These are phyloP conservation scores for Torulaspora maleeae DNA, from an alignment of 805 yeast species.

Conservation along the genomic window DNA sequence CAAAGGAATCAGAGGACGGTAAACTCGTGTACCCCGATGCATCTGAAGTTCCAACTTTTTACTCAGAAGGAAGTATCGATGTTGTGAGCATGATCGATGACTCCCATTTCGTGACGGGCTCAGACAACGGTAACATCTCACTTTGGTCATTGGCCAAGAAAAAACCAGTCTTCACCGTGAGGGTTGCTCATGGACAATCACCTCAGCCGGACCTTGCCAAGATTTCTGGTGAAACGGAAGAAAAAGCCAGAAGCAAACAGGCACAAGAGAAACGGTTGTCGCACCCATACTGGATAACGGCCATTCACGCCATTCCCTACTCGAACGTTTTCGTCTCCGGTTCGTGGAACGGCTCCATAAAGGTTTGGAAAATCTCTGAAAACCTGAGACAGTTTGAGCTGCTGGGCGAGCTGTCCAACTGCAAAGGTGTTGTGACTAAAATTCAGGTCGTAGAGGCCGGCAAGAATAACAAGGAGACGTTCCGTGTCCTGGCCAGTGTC, in stretches of 20 bases:
- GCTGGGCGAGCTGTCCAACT: constrained; percentile 52
- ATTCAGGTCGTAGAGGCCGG: constrained; percentile 55
- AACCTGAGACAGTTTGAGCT: constrained; percentile 56
- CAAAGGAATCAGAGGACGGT: constrained; percentile 31
- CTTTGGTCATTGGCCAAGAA: constrained; percentile 89
- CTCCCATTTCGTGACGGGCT: constrained; percentile 87
- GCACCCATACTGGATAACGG: constrained; percentile 83
- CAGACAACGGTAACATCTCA: constrained; percentile 88
- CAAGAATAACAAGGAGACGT: constrained; percentile 47
- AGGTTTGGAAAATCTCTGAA: constrained; percentile 71
- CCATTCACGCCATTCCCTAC: constrained; percentile 76
- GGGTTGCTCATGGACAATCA: constrained; percentile 73
- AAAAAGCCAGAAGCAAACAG: constrained; percentile 40
- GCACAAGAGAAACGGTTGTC: constrained; percentile 50
- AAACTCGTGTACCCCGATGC: constrained; percentile 30
- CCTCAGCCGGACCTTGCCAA: constrained; percentile 47
- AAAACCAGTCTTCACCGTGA: constrained; percentile 68
- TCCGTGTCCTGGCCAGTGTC: constrained; percentile 59
- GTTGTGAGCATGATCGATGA: constrained; percentile 89
- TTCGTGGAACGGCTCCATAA: constrained; percentile 76
- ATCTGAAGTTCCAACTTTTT: constrained; percentile 39
- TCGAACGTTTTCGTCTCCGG: constrained; percentile 83
- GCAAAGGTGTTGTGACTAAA: constrained; percentile 65
- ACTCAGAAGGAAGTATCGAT: constrained; percentile 83
- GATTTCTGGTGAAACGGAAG: constrained; percentile 49